Conservation (phyloP, 1,284 basidiomycete genomes). For the Schizopora paradoxa region DNA sequence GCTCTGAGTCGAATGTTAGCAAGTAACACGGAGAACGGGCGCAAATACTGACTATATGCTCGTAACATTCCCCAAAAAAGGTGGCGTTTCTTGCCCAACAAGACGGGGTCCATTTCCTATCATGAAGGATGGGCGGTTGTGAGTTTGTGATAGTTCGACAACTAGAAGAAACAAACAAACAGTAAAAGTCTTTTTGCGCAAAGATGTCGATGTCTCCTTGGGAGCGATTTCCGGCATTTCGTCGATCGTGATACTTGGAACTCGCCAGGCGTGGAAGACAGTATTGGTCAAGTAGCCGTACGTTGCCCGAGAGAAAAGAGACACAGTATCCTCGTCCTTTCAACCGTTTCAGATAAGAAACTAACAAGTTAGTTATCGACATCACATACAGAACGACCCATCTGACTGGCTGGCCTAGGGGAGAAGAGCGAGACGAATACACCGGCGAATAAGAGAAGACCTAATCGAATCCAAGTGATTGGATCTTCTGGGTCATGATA, state of each 20-base stretch:
- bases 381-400: no score
- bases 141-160: no score
- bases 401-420: no score
- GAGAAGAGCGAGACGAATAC: slow-evolving; percentile 40
- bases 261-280: slow-evolving; percentile 14
- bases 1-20: background rate
- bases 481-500: slow-evolving; percentile 35
- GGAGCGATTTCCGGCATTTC: slow-evolving; percentile 14
- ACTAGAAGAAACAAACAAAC: background rate
- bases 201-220: background rate
- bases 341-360: no score
- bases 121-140: background rate
- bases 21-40: background rate
- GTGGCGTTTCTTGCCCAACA: slow-evolving; percentile 10
- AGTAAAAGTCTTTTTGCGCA: slow-evolving; percentile 1
- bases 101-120: background rate
- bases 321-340: slow-evolving; percentile 5
- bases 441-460: slow-evolving; percentile 36
- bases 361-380: no score
- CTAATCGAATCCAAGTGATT: slow-evolving; percentile 33
- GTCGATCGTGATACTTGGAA: slow-evolving; percentile 12
- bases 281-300: slow-evolving; percentile 12
- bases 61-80: slow-evolving; percentile 13
- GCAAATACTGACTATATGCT: slow-evolving; percentile 4
- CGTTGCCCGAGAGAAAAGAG: slow-evolving; percentile 10